Evolutionary conservation across 116 monocot genomes (phyloP).

Genomic region (Cymodocea nodosa): DNA sequence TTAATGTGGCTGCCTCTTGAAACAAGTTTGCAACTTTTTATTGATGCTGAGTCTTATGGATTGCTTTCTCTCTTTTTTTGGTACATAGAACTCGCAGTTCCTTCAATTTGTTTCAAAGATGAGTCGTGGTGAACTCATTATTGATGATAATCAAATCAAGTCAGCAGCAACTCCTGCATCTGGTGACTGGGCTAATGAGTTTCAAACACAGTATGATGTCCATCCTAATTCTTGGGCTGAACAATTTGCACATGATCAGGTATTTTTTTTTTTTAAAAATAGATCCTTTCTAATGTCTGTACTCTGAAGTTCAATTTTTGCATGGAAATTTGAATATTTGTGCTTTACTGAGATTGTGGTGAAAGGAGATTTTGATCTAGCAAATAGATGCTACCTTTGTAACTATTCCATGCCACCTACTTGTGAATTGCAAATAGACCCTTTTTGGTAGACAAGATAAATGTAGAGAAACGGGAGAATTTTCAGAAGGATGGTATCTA

Average conservation of each 20-base stretch:
- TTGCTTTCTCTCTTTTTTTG: constrained; percentile 5
- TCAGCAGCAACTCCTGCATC: constrained; percentile 36
- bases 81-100: constrained; percentile 84
- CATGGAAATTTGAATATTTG: no score
- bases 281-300: neutral
- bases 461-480: no score
- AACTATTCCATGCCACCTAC: no score
- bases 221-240: constrained; percentile 60
- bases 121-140: constrained; percentile 94
- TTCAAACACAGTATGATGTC: constrained; percentile 57
- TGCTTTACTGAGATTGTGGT: no score
- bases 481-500: no score
- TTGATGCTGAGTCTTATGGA: neutral
- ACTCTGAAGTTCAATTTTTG: neutral
- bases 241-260: constrained; percentile 65
- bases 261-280: constrained; percentile 6
- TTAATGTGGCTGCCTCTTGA: neutral
- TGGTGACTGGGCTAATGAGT: constrained; percentile 79
- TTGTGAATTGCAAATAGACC: no score
- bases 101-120: constrained; percentile 99
- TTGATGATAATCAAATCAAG: constrained; percentile 95
- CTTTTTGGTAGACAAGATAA: no score
- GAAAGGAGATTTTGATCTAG: no score
- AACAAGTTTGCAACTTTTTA: neutral
- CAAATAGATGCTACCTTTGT: no score